Base-by-base conservation (phyloP, 805 yeast genomes). In the Phaffomyces thermotolerans region DNA sequence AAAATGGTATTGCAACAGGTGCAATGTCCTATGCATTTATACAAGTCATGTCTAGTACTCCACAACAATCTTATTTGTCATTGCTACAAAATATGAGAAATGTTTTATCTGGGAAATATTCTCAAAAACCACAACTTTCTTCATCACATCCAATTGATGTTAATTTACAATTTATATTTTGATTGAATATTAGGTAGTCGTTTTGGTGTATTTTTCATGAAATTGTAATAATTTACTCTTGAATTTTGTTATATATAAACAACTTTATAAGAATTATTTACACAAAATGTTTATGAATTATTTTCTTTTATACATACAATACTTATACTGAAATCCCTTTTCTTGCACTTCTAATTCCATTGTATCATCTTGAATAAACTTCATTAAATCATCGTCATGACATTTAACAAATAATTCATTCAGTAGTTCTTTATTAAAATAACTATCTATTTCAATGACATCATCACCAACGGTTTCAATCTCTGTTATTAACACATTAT, bases 1-100 rank as follows among this genome's bases (percentile, higher is more conserved):
- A 82, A 57, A 79, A 76, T 33, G 89, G 90, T 24, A 65, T 63
- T 12, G 75, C 79, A 35, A 84, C 93, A 0, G 95, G 95, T 45
- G 95, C 95, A 4, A 81, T 86, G 85, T 81, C 89, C 22, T 84
- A 78, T 65, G 82, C 95, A 1, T 84, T 87, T 54, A 69, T 84
- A 37, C 69, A 71, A 47, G 90, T 84, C 8, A 64, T 86, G 68
- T 53, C 65, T 23, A 66, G 70, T 39, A 76, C 78, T 55, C 81
- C 85, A 8, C 71, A 73, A 52, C 93, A 84, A 64, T 71, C 82
- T 18, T 87, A 81, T 56, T 55, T 85, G 43, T 71, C 86, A 4
- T 66, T 87, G 46, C 66, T 87, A 59, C 83, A 84, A 61, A 77
- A 79, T 49, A 79, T 84, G 76, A 73, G 96, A 57, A 59, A 68